A percentile compares a stretch with the other conserved stretches of the same genome.
Evolutionary conservation across 176 grass and related monocot genomes (phyloP).

Genomic region (Musa schizocarpa): DNA sequence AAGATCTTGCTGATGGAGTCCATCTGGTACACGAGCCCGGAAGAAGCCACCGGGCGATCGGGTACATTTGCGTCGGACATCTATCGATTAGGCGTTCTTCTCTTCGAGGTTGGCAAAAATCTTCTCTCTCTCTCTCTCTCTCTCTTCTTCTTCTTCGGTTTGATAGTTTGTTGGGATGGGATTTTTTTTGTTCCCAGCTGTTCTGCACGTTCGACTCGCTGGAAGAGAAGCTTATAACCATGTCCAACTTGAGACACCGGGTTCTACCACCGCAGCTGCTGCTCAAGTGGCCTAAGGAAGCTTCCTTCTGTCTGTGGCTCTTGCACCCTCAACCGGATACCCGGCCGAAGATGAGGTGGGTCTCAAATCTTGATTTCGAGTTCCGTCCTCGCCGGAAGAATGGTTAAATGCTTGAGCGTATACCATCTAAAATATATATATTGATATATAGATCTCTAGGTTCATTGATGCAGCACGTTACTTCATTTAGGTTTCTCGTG

Average conservation of each 20-base stretch:
- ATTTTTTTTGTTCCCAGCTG: constrained; percentile 33
- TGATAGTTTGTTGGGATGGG: neutral
- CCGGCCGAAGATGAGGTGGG: constrained; percentile 78
- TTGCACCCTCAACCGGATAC: constrained; percentile 74
- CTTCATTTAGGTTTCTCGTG: neutral
- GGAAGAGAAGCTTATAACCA: constrained; percentile 75
- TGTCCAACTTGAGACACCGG: constrained; percentile 71
- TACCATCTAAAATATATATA: too few species aligned
- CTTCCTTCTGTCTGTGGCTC: constrained; percentile 87
- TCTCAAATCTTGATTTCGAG: neutral
- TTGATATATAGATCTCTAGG: too few species aligned
- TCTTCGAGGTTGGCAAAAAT: constrained; percentile 62
- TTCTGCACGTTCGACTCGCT: constrained; percentile 71
- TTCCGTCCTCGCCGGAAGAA: neutral
- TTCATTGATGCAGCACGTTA: neutral
- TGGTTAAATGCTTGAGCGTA: too few species aligned
- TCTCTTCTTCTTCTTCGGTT: neutral
- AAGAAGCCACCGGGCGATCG: constrained; percentile 36
- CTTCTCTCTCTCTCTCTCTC: neutral
- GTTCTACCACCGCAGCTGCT: constrained; percentile 72
- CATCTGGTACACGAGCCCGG: constrained; percentile 88
- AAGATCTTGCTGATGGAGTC: constrained; percentile 71
- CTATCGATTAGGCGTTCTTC: constrained; percentile 79
- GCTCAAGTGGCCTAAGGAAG: constrained; percentile 90
- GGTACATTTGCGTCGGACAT: constrained; percentile 84